Percentiles rank a stretch among this genome's conserved stretches.
phyloP scores from a whole-genome alignment of 164 flowering plant species.

The Vitis rupestris region DNA sequence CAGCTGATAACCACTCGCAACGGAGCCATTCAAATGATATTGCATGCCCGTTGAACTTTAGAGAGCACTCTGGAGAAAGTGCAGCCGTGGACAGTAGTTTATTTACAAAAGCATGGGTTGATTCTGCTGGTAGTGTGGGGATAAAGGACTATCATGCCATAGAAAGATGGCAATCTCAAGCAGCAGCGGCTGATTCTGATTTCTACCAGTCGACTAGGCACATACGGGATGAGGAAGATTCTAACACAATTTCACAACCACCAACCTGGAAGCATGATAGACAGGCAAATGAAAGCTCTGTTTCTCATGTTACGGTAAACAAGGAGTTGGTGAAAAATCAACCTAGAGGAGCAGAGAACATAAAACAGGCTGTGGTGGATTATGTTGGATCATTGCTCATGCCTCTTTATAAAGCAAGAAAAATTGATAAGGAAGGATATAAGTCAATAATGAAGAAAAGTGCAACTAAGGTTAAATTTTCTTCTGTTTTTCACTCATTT shows the following conservation, averaged over 20 bases:
- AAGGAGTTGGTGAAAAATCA: conserved; percentile 41
- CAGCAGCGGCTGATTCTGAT: conserved; percentile 77
- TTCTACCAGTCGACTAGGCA: conserved; percentile 39
- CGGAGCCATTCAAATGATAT: conserved; percentile 75
- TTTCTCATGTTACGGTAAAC: conserved; percentile 65
- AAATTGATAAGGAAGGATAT: conserved; percentile 89
- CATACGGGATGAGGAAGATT: conserved; percentile 79
- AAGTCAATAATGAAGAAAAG: conserved; percentile 96
- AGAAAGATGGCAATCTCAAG: conserved; percentile 98
- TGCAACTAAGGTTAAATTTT: conserved; percentile 71
- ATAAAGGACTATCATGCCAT: conserved; percentile 86
- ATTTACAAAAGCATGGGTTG: conserved; percentile 92
- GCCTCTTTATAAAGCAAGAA: conserved; percentile 93
- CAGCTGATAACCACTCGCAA: conserved; percentile 71
- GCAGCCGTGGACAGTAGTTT: conserved; percentile 66
- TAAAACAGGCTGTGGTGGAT: conserved; percentile 86
- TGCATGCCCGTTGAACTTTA: conserved; percentile 49
- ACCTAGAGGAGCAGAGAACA: conserved; percentile 65
- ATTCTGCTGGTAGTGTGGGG: conserved; percentile 73
- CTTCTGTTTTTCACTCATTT: not conserved
- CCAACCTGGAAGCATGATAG: conserved; percentile 40
- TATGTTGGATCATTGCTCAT: conserved; percentile 90
- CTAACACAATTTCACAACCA: conserved; percentile 43
- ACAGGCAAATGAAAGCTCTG: conserved; percentile 60
- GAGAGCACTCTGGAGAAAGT: conserved; percentile 95